These are phyloP conservation scores for Colletotrichum destructivum DNA, from an alignment of 2,329 filamentous ascomycete species.

Conservation along the genomic window DNA sequence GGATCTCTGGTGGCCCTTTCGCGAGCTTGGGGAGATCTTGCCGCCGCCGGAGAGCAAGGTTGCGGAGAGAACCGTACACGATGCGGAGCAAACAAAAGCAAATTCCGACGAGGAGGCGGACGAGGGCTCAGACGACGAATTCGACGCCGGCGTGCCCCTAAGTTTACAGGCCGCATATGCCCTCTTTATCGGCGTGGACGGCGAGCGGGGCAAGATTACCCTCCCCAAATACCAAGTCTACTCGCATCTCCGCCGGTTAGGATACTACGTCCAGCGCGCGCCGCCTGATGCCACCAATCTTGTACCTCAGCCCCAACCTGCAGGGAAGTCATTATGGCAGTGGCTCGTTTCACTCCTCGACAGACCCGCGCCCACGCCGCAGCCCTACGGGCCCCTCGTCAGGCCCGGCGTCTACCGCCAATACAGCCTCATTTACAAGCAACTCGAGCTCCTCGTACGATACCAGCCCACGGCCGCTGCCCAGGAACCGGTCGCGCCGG, in stretches of 20 bases:
- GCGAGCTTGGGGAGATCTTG: constrained; percentile 65
- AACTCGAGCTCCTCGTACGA: constrained; percentile 80
- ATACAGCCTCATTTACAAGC: constrained; percentile 81
- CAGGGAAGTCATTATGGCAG: constrained; percentile 60
- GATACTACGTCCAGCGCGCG: constrained; percentile 85
- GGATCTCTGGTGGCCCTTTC: constrained; percentile 86
- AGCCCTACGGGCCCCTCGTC: constrained; percentile 70
- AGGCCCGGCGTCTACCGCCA: constrained; percentile 76
- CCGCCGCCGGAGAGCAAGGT: constrained; percentile 50
- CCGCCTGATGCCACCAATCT: constrained; percentile 50
- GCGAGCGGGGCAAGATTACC: constrained; percentile 70
- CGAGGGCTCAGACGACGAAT: constrained; percentile 60
- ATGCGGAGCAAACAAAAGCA: constrained; percentile 43
- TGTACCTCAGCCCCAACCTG: constrained; percentile 15
- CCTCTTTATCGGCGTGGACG: constrained; percentile 81
- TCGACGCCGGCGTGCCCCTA: constrained; percentile 81
- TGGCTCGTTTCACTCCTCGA: constrained; percentile 68
- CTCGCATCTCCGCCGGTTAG: constrained; percentile 83
- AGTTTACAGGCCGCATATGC: constrained; percentile 93
- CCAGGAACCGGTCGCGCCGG: constrained; percentile 46
- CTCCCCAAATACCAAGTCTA: constrained; percentile 93
- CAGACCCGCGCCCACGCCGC: constrained; percentile 47
- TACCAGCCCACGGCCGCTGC: constrained; percentile 69
- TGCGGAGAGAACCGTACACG: constrained; percentile 46
- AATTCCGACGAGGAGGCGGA: constrained; percentile 44